Evolutionary conservation across 106 monocot species (phyloP), one percentile per base, ranked within the genome.

Genomic region (Acorus gramineus): DNA sequence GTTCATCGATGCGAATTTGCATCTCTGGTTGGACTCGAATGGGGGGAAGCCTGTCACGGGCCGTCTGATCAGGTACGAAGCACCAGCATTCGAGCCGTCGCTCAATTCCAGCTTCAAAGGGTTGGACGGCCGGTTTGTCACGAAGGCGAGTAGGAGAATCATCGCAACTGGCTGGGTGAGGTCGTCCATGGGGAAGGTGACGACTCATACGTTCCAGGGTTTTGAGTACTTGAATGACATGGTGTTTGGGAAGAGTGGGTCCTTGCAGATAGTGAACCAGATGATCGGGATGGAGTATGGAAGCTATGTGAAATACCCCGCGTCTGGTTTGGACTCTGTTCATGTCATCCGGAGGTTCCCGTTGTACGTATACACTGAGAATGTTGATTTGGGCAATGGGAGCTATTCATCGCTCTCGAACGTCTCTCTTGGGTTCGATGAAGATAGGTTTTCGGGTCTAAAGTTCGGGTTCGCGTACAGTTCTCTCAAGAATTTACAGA

Each of bases 1-100:
- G 91, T 91, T 52, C 47, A 61, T 98, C 0, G 88, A 98, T 74
- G 98, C 81, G n/a, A 98, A 98, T 72, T 76, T 92, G 70, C 98
- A 98, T 64, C 76, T 98, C 66, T 98, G 98, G 98, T 63, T 98
- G 69, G 98, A 98, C 64, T 43, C 56, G 11, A 76, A 71, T 63
- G 89, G 79, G 5, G 50, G 55, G 4, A 47, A 55, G 6, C 82
- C 85, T 11, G 49, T 42, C n/a, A 28, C 28, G 28, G 98, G 92
- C 3, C 46, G 54, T 11, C 72, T 92, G 62, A 78, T 89, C 56
- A 78, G 78, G 43, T 59, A 81, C 53, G 55, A 79, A 54, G 75
- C 82, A 8, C 85, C 83, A 0, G 57, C 46, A 4, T 64, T 70
- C 7, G 2, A 8, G 44, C 65, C 74, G 4, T 62, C 74, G 4